Evolutionary conservation across 2,329 filamentous ascomycete genomes (phyloP), one percentile per base, ranked within the genome.

Genomic region (Pyrenochaeta sp.): DNA sequence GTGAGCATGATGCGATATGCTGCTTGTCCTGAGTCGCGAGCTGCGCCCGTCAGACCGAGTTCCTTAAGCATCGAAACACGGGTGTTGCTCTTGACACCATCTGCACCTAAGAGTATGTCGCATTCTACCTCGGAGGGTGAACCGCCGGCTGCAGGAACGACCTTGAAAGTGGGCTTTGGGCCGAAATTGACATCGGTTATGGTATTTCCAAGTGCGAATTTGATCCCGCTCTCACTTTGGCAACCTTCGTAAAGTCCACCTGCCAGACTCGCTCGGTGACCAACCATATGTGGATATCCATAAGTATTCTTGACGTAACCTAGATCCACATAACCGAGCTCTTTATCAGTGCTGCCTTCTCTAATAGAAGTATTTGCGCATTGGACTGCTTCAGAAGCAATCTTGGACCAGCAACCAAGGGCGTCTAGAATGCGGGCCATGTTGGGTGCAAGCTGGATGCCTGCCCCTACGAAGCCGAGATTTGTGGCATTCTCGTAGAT

Each of bases 391-490:
- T 91, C 87, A 24, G 76, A 79, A 51, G 82, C 82, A 50, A 94
- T 89, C 11, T 79, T 77, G 13, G 79, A 72, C 88, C 89, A 93
- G 45, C 87, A 87, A 7, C 86, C 89, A 26, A 92, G 74, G 10
- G 79, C 76, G 62, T 90, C 85, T 9, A 94, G 78, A 7, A 94
- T 87, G 2, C 88, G 81, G 3, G 86, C 85, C 80, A 93, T 88
- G 55, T 94, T 95, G 0, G 89, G 89, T 0, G 89, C 88, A 44
- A 93, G 78, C 67, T 95, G 90, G 54, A 94, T 93, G 4, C 90
- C 90, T 1, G 90, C 90, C 17, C 90, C 90, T 1, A 93, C 88
- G 59, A 93, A 93, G 4, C 89, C 89, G 3, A 93, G 78, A 53
- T 84, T 81, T 4, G 85, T 82, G 0, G 88, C 88, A 23, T 79